These are phyloP conservation scores for Lithospermum erythrorhizon DNA, from an alignment of 257 asterid genomes.

Conservation along the genomic window DNA sequence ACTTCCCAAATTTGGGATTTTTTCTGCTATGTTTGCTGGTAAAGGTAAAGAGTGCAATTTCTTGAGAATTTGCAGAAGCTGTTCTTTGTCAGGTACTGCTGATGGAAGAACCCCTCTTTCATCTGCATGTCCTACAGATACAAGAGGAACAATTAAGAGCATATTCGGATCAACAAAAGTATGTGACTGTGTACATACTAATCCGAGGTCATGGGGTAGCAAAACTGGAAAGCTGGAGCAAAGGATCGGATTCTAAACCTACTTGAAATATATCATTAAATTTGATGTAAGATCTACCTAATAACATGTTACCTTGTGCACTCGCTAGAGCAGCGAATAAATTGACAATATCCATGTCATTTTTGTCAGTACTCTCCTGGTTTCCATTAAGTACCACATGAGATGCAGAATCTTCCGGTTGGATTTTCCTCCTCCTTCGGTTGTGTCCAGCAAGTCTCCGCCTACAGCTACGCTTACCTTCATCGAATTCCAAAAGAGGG, in stretches of 20 bases:
- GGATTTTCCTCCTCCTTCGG: conserved; percentile 88
- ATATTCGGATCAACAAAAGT: not conserved
- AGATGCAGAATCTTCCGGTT: conserved; percentile 54
- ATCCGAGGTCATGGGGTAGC: not conserved
- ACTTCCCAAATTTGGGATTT: conserved; percentile 25
- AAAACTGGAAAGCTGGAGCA: not conserved
- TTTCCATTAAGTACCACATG: conserved; percentile 28
- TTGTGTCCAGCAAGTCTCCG: conserved; percentile 96
- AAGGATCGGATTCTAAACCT: not conserved
- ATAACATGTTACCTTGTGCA: not conserved
- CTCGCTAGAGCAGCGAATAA: not conserved
- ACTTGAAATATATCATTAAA: not conserved
- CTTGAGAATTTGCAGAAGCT: conserved; percentile 47
- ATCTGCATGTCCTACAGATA: conserved; percentile 35
- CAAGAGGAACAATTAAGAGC: not conserved
- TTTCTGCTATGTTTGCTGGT: conserved; percentile 35
- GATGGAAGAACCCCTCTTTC: conserved; percentile 27
- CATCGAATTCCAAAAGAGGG: conserved; percentile 79
- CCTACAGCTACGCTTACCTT: conserved; percentile 96
- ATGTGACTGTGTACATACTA: not conserved
- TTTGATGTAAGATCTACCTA: not conserved
- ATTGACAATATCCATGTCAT: not conserved
- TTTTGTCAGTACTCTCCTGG: conserved; percentile 23
- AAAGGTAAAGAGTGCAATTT: conserved; percentile 54
- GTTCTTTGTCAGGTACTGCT: conserved; percentile 43